Base-by-base conservation (phyloP, 257 asterid genomes). In the Solanum clarkiae region DNA sequence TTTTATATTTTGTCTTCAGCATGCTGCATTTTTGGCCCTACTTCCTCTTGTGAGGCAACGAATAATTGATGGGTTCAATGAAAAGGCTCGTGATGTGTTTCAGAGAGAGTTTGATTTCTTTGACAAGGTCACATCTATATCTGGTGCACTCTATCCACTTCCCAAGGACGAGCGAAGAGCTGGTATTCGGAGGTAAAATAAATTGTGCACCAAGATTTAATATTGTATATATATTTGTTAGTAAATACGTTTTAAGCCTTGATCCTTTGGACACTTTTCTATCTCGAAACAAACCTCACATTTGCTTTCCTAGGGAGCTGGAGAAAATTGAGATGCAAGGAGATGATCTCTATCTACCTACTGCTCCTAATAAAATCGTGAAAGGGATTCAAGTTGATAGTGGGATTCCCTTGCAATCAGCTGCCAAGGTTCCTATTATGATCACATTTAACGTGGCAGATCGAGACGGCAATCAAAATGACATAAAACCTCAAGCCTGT, bases 401-500 rank as follows among this genome's bases (percentile, higher is more conserved):
- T 90, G 99, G 99, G 85, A 91, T 95, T 88, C 98, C 99, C 75
- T 89, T 97, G 88, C 99, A 97, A 85, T 97, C 99, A 87, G 99
- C 99, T n/a, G 98, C 99, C 68, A 97, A 95, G 91, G 99, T 97
- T 85, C 99, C 99, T 83, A 97, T 97, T 82, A 97, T 94, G 99
- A 95, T 97, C 90, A 95, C 99, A 81, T 97, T 97, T 87, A 90
- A 97, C 88, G 98, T 97, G 88, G 94, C 92, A 84, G 98, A 95
- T 87, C 91, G 93, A 42, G 95, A 94, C 54, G 98, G 98, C 85
- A 95, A 97, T 88, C 92, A 74, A 62, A 90, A 91, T 77, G 96
- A 93, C 75, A 81, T 95, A 85, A 94, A 93, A 89, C 98, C 99
- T 65, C 99, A 97, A 89, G 98, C 99, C 87, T 97, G 99, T 91